Conservation (phyloP, 768 basidiomycete species). For the Tremella fuciformis region DNA sequence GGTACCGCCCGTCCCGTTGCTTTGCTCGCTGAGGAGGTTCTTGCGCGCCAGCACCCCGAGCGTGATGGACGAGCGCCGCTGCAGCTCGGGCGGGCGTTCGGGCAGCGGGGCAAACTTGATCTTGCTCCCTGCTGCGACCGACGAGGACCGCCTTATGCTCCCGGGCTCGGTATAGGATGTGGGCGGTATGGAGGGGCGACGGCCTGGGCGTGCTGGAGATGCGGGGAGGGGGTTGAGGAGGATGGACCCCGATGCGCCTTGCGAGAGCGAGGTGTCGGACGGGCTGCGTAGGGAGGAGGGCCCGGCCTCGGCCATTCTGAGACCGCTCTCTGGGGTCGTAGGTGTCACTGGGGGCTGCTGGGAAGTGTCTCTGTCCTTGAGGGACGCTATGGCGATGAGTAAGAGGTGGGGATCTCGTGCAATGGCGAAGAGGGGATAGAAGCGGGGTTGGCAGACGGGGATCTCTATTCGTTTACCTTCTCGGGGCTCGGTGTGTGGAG, state of each 20-base stretch:
- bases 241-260: neutral
- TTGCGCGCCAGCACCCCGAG: conserved; percentile 46
- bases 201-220: neutral
- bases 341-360: no score
- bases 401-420: no score
- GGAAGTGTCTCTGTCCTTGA: no score
- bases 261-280: neutral
- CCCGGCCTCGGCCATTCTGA: no score
- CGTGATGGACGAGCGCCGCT: conserved; percentile 40
- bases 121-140: conserved; percentile 10
- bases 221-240: neutral
- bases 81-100: conserved; percentile 36
- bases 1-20: conserved; percentile 2
- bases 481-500: no score
- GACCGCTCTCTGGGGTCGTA: no score
- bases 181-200: no score
- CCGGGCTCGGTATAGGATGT: no score
- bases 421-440: no score
- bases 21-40: conserved; percentile 33
- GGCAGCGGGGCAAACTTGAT: conserved; percentile 46
- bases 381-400: no score
- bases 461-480: no score
- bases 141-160: neutral
- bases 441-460: no score
- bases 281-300: neutral